Percentiles rank a stretch among this genome's conserved stretches.
phyloP scores from a whole-genome alignment of 1,139 yeast species.

The Yamadazyma triangularis region DNA sequence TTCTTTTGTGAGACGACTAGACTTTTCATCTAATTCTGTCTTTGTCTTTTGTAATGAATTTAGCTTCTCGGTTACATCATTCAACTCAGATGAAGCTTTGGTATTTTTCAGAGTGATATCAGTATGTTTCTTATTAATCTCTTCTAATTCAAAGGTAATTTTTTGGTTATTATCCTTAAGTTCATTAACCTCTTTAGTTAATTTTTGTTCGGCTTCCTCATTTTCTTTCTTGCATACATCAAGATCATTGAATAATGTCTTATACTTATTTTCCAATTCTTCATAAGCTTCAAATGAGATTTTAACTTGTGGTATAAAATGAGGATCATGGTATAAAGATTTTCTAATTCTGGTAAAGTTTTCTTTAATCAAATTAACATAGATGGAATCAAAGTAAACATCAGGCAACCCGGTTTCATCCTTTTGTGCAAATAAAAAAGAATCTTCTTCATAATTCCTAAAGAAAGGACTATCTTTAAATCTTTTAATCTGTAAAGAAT shows the following conservation, averaged over 20 bases:
- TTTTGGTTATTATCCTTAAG: slow-evolving; percentile 15
- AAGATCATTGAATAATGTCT: slow-evolving; percentile 20
- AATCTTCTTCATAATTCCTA: slow-evolving; percentile 50
- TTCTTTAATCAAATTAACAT: slow-evolving; percentile 64
- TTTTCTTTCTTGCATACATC: slow-evolving; percentile 23
- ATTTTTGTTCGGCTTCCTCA: slow-evolving; percentile 16
- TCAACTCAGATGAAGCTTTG: slow-evolving; percentile 26
- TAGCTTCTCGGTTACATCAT: slow-evolving; percentile 33
- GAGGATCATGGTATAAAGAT: slow-evolving; percentile 73
- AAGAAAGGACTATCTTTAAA: slow-evolving; percentile 59
- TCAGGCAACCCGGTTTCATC: slow-evolving; percentile 87
- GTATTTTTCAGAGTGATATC: slow-evolving; percentile 22
- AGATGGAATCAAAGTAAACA: slow-evolving; percentile 65
- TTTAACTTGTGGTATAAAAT: slow-evolving; percentile 60
- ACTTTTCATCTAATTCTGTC: slow-evolving; percentile 25
- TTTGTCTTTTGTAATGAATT: slow-evolving; percentile 27
- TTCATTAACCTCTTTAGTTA: slow-evolving; percentile 25
- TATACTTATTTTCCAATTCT: slow-evolving; percentile 45
- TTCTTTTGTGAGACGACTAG: slow-evolving; percentile 24
- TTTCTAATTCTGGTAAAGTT: slow-evolving; percentile 65
- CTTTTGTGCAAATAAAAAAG: slow-evolving; percentile 22
- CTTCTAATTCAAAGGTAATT: slow-evolving; percentile 11
- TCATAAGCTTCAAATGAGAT: slow-evolving; percentile 72
- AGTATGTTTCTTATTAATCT: slow-evolving; percentile 9
- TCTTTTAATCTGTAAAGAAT: slow-evolving; percentile 67